Evolutionary conservation across 73 alveolate species (phyloP).

Genomic region (Tetrahymena borealis): DNA sequence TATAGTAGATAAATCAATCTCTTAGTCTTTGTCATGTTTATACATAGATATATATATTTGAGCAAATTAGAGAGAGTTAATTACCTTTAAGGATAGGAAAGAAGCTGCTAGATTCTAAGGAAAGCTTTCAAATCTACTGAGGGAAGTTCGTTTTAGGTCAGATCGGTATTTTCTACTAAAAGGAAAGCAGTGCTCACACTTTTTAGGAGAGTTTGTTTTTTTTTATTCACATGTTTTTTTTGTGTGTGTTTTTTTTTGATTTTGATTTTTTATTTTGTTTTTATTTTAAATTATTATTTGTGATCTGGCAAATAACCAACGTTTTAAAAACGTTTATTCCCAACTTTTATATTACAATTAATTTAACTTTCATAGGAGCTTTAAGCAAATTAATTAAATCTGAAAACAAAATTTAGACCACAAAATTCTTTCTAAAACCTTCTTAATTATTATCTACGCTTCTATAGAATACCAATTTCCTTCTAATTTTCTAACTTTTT

Average conservation of each 20-base stretch:
- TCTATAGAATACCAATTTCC: too few species aligned
- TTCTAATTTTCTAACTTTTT: too few species aligned
- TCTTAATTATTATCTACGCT: background rate
- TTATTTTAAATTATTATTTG: background rate
- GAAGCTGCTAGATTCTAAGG: too few species aligned
- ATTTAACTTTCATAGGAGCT: background rate
- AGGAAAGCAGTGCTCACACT: too few species aligned
- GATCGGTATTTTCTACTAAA: too few species aligned
- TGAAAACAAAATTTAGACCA: background rate
- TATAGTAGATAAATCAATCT: background rate
- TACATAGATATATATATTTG: background rate
- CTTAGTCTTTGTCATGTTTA: background rate
- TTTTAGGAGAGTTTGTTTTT: background rate
- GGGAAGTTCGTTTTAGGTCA: too few species aligned
- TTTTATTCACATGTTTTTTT: background rate
- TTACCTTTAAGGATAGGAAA: too few species aligned
- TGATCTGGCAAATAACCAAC: background rate
- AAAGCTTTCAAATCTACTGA: too few species aligned
- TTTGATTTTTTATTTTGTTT: too few species aligned
- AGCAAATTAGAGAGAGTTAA: background rate
- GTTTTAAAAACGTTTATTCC: background rate
- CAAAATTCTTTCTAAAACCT: background rate
- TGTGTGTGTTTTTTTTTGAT: background rate
- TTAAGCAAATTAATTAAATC: background rate
- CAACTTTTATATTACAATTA: background rate